Evolutionary conservation across 164 flowering plant species (phyloP).

Genomic region (grape (Vitis vinifera)): DNA sequence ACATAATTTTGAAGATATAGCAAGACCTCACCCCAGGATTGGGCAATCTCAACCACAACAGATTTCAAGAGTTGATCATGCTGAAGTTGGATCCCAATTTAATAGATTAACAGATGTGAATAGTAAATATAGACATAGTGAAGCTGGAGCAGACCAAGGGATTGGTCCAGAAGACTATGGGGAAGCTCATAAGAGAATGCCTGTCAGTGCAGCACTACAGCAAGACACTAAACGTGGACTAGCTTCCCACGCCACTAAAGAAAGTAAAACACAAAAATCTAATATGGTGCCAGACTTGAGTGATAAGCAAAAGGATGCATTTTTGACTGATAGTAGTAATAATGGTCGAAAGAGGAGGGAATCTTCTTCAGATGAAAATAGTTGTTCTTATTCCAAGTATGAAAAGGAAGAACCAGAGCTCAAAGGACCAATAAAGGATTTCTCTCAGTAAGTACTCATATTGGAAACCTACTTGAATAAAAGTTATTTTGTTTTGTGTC

Average conservation of each 20-base stretch:
- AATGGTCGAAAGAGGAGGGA: constrained; percentile 47
- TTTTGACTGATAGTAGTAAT: constrained; percentile 24
- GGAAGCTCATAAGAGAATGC: constrained; percentile 37
- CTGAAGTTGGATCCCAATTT: constrained; percentile 43
- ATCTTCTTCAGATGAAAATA: constrained; percentile 71
- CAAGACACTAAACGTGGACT: constrained; percentile 37
- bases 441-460: constrained; percentile 63
- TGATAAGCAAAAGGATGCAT: constrained; percentile 39
- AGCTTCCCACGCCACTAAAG: constrained; percentile 33
- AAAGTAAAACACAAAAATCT: constrained; percentile 45
- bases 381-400: constrained; percentile 66
- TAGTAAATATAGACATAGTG: constrained; percentile 43
- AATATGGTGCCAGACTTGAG: constrained; percentile 25
- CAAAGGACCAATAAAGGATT: constrained; percentile 75
- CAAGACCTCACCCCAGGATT: constrained; percentile 29
- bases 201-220: constrained; percentile 25
- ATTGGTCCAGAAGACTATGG: constrained; percentile 37
- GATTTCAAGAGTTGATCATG: constrained; percentile 34
- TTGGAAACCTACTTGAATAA: background rate
- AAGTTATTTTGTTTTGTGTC: background rate
- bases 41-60: constrained; percentile 36
- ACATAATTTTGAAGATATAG: constrained; percentile 43
- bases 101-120: constrained; percentile 36
- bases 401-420: constrained; percentile 89
- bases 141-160: constrained; percentile 24